A percentile compares a stretch with the other conserved stretches of the same genome.
Evolutionary conservation across 257 asterid genomes (phyloP).

Genomic region (Vinca minor): DNA sequence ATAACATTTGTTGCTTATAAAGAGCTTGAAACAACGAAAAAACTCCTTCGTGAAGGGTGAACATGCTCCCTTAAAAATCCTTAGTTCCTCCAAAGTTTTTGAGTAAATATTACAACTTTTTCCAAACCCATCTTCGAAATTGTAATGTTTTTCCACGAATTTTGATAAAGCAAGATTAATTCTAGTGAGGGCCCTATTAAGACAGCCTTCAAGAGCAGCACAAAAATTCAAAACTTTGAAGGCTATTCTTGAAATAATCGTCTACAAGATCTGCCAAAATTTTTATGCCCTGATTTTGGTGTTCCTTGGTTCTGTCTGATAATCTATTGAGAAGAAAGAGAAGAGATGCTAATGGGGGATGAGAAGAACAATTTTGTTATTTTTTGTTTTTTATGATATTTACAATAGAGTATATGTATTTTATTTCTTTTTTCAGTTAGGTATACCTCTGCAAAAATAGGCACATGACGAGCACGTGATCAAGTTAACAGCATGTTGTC

Average conservation of each 20-base stretch:
- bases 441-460: no score
- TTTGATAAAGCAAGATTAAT: constrained; percentile 46
- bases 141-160: constrained; percentile 47
- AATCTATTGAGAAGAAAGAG: no score
- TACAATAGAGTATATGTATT: no score
- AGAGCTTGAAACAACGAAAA: constrained; percentile 42
- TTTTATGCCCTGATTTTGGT: no score
- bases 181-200: constrained; percentile 52
- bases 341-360: no score
- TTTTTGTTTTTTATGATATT: no score
- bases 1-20: constrained; percentile 37
- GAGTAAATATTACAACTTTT: constrained; percentile 37
- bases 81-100: constrained; percentile 53
- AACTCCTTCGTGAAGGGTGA: constrained; percentile 71
- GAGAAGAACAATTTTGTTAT: no score
- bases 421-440: no score
- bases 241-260: constrained; percentile 73
- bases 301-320: no score
- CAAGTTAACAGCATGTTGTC: no score
- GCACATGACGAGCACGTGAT: no score
- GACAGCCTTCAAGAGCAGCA: constrained; percentile 55
- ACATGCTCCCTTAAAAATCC: constrained; percentile 45
- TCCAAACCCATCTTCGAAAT: background rate
- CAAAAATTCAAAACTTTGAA: constrained; percentile 69
- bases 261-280: constrained; percentile 69